These are phyloP conservation scores for Lipomyces oligophaga DNA, from an alignment of 805 yeast genomes.

Conservation along the genomic window DNA sequence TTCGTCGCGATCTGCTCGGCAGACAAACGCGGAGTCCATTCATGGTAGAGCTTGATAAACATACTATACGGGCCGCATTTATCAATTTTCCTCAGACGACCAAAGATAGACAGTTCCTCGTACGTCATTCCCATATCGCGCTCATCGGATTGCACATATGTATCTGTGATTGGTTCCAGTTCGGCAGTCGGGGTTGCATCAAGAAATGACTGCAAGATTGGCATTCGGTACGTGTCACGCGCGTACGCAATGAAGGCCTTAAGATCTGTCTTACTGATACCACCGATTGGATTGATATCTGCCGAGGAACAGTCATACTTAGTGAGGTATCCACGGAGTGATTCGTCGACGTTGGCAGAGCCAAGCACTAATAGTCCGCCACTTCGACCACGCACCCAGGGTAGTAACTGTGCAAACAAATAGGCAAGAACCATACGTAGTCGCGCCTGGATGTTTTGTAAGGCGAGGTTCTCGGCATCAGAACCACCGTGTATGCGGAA, in stretches of 20 bases:
- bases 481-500: slow-evolving; percentile 94
- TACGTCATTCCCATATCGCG: slow-evolving; percentile 98
- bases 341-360: slow-evolving; percentile 96
- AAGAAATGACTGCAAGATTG: slow-evolving; percentile 71
- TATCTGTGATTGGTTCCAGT: slow-evolving; percentile 88
- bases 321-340: slow-evolving; percentile 90
- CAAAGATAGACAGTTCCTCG: slow-evolving; percentile 87
- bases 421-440: slow-evolving; percentile 92
- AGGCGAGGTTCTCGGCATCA: slow-evolving; percentile 82
- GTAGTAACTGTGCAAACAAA: slow-evolving; percentile 86
- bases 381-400: slow-evolving; percentile 78
- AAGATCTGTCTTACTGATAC: slow-evolving; percentile 90
- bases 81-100: slow-evolving; percentile 82
- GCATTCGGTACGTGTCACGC: slow-evolving; percentile 60
- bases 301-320: slow-evolving; percentile 97
- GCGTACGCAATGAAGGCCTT: slow-evolving; percentile 84
- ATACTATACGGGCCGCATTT: slow-evolving; percentile 96
- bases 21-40: slow-evolving; percentile 82
- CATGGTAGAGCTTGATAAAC: slow-evolving; percentile 85
- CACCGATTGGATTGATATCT: slow-evolving; percentile 98
- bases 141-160: slow-evolving; percentile 93
- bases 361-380: slow-evolving; percentile 90
- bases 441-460: slow-evolving; percentile 96
- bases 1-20: slow-evolving; percentile 86
- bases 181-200: slow-evolving; percentile 98